Percentiles rank a stretch among this genome's conserved stretches.
Evolutionary conservation across 495 filamentous ascomycete species (phyloP).

Genomic region (Aspergillus coremiiformis): DNA sequence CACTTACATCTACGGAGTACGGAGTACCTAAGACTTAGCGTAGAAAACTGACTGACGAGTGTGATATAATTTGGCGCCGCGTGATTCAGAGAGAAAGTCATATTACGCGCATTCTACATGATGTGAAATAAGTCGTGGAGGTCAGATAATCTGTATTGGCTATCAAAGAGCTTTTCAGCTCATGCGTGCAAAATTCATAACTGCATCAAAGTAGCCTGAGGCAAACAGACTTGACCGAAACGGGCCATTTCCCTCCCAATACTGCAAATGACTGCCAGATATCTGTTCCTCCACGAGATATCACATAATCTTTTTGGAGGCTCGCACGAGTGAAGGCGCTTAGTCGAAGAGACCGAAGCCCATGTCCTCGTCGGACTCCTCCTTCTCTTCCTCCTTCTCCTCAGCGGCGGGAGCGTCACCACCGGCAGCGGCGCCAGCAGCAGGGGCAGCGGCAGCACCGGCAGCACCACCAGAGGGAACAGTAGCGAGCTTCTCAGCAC

Average conservation of each 20-base stretch:
- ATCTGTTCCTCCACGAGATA: constrained; percentile 28
- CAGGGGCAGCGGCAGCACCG: constrained; percentile 56
- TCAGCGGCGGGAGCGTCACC: constrained; percentile 61
- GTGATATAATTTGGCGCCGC: neutral
- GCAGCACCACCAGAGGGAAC: constrained; percentile 88
- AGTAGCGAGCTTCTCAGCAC: constrained; percentile 89
- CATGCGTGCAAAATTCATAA: constrained; percentile 36
- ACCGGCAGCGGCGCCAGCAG: constrained; percentile 57
- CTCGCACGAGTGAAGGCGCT: constrained; percentile 19
- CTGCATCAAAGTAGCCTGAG: constrained; percentile 37
- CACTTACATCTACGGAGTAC: no score
- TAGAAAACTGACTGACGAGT: no score
- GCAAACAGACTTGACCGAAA: constrained; percentile 26
- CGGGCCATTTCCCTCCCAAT: constrained; percentile 26
- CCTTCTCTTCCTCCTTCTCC: constrained; percentile 67
- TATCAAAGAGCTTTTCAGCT: constrained; percentile 34
- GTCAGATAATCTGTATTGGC: constrained; percentile 39
- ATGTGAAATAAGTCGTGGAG: constrained; percentile 15
- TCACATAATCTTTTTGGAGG: constrained; percentile 24
- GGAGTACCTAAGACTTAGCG: no score
- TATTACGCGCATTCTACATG: neutral
- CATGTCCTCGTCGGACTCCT: constrained; percentile 99
- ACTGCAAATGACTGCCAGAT: constrained; percentile 32
- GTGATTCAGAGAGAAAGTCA: neutral
- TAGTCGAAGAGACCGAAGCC: constrained; percentile 99